Conservation (phyloP, 2,329 filamentous ascomycete genomes). For the Fusarium neocosmosporiellum region DNA sequence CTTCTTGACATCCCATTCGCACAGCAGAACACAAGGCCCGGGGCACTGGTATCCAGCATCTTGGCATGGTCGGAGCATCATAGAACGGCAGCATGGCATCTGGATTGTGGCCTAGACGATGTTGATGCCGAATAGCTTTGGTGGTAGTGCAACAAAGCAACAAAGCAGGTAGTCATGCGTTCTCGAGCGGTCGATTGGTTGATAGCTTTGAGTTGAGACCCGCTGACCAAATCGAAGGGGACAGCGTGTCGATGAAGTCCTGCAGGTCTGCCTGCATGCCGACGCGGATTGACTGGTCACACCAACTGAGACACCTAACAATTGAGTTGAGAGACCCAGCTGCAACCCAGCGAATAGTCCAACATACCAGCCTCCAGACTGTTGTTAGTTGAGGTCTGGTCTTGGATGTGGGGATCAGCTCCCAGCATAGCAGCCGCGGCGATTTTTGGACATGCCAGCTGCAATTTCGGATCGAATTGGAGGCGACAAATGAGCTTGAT, state of each 20-base stretch:
- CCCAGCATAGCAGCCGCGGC: not conserved
- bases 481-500: not conserved
- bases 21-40: not conserved
- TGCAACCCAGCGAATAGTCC: not conserved
- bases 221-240: not conserved
- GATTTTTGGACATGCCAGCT: not conserved
- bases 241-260: slow-evolving; percentile 13
- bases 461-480: not conserved
- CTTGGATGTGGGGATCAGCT: not conserved
- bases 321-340: not conserved
- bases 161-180: not conserved
- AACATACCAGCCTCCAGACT: not conserved
- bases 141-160: not conserved
- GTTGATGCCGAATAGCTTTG: not conserved
- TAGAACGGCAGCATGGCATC: not conserved
- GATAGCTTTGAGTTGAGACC: not conserved
- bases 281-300: slow-evolving; percentile 2
- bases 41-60: not conserved
- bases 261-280: not conserved
- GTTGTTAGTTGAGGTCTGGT: not conserved
- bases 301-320: slow-evolving; percentile 9
- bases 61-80: not conserved
- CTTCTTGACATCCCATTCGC: not conserved
- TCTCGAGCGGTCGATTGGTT: not conserved
- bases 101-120: not conserved